Evolutionary conservation across 169 alveolate species (phyloP), one percentile per base, ranked within the genome.

Genomic region (Theileria luwenshuni): DNA sequence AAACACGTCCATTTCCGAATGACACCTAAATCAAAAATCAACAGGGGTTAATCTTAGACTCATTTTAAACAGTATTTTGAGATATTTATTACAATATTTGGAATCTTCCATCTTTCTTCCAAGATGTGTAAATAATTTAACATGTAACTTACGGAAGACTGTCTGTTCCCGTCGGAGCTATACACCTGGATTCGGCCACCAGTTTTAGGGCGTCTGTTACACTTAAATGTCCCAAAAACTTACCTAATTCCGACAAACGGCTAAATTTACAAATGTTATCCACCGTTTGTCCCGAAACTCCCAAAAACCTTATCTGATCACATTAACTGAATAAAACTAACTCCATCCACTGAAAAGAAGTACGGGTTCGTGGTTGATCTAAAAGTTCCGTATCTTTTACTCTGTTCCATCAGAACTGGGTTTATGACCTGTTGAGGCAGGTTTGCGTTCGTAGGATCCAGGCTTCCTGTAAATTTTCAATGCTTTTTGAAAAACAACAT

Each of bases 111-210:
- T 6, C 8, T 19, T 21, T 35, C 12, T 10, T 60, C 8, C 3
- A 60, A 60, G n/a, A n/a, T n/a, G n/a, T n/a, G 6, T 41, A 33
- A 8, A 5, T 38, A 38, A 38, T 5, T 10, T 38, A 7, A 10
- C 45, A 5, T 38, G 10, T 38, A 12, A 60, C 80, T 71, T 71
- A 71, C 80, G 68, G 83, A 2, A 81, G 81, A 28, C 83, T 81
- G 54, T 81, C 89, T 6, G 81, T 72, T 12, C 83, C 89, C 3
- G 89, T 81, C 12, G 89, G 89, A 3, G 85, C 85, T n/a, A 81
- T 74, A 45, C 67, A 81, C 45, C 89, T 56, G 13, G 89, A 56
- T 13, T 32, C 27, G 30, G 61, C 85, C 8, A 77, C 48, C 27
- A 81, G 74, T 35, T 63, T 43, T 0, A 81, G 76, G 19, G 89